Evolutionary conservation across 2,329 filamentous ascomycete species (phyloP).

Genomic region (Diplodia seriata): DNA sequence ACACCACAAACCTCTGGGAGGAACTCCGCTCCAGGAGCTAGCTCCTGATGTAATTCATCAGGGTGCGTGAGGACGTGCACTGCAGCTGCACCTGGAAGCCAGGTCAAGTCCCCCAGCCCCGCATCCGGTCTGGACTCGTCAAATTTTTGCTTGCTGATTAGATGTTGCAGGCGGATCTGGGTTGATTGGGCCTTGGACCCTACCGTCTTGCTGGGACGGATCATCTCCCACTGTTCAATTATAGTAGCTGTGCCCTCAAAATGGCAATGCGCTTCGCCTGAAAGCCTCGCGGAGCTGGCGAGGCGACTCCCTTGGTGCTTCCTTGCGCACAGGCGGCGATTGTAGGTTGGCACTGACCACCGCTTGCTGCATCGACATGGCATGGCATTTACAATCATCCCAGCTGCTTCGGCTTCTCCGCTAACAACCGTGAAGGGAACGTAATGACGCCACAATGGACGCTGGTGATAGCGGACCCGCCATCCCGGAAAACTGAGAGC

Average conservation of each 20-base stretch:
- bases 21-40: background rate
- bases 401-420: slow-evolving; percentile 4
- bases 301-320: slow-evolving; percentile 3
- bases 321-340: background rate
- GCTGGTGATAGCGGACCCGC: background rate
- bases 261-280: slow-evolving; percentile 20
- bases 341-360: slow-evolving; percentile 22
- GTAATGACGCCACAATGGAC: background rate
- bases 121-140: slow-evolving; percentile 18
- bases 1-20: background rate
- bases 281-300: slow-evolving; percentile 1
- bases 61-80: background rate
- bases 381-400: background rate
- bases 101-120: slow-evolving; percentile 22
- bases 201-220: background rate
- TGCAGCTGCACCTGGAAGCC: slow-evolving; percentile 8
- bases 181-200: background rate
- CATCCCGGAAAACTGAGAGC: slow-evolving; percentile 4
- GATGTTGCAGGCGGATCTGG: slow-evolving; percentile 14
- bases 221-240: slow-evolving; percentile 2
- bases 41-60: slow-evolving; percentile 3
- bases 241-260: background rate
- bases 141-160: slow-evolving; percentile 14
- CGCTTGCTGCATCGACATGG: slow-evolving; percentile 25
- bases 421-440: background rate